These are phyloP conservation scores for Clavariopsis aquatica DNA, from an alignment of 495 filamentous ascomycete species.

Conservation along the genomic window DNA sequence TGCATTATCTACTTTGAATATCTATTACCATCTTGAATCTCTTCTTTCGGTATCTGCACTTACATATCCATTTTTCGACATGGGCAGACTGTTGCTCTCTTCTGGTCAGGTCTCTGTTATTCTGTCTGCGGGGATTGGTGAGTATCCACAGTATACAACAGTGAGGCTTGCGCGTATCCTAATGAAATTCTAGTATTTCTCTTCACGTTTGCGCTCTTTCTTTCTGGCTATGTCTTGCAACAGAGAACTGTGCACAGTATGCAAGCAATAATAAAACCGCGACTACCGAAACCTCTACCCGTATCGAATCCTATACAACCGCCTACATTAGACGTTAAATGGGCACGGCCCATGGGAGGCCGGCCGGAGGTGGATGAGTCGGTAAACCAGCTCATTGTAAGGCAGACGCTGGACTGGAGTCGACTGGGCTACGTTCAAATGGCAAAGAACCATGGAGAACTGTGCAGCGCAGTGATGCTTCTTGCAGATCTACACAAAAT, in stretches of 20 bases:
- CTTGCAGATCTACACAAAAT: slow-evolving; percentile 48
- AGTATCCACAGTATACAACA: background rate
- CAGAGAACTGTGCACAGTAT: slow-evolving; percentile 67
- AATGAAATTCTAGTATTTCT: slow-evolving; percentile 45
- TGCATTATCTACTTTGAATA: slow-evolving; percentile 12
- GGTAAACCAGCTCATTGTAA: slow-evolving; percentile 41
- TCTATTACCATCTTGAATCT: slow-evolving; percentile 1
- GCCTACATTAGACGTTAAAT: slow-evolving; percentile 35
- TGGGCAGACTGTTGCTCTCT: slow-evolving; percentile 44
- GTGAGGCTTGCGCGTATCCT: slow-evolving; percentile 14
- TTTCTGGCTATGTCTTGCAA: slow-evolving; percentile 71
- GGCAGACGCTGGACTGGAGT: slow-evolving; percentile 43
- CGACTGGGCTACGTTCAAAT: slow-evolving; percentile 51
- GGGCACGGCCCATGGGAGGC: slow-evolving; percentile 32
- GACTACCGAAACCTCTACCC: slow-evolving; percentile 40
- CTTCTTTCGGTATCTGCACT: background rate
- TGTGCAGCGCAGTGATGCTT: slow-evolving; percentile 53
- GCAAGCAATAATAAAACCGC: slow-evolving; percentile 59
- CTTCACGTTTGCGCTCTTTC: slow-evolving; percentile 66
- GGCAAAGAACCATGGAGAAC: slow-evolving; percentile 45
- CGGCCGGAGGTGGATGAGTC: slow-evolving; percentile 30
- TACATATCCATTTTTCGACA: background rate
- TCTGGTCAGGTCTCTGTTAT: slow-evolving; percentile 48
- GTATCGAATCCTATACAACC: slow-evolving; percentile 28
- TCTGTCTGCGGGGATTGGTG: slow-evolving; percentile 45